Base-by-base conservation (phyloP, 2,329 filamentous ascomycete species). In the Penicillium sp. region DNA sequence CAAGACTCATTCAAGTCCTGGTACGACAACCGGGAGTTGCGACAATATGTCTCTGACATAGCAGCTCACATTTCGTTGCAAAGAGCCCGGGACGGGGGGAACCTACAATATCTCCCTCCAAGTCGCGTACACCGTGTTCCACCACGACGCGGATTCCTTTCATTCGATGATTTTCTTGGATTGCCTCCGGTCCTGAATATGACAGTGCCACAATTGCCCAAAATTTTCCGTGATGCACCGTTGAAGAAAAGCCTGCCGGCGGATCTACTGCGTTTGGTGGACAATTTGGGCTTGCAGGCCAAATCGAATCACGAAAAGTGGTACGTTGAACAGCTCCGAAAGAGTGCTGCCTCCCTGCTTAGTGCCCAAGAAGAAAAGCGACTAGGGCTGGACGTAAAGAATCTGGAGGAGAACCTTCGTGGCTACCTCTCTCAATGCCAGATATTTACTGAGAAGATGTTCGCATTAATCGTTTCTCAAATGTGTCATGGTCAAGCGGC, bases 11-110 rank as follows among this genome's bases (percentile, higher is more conserved):
- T 48, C 17, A 56, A n/a, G 21, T 21, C 21, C 2, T 75, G 73
- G 71, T 70, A 64, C 50, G 58, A 72, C 19, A 76, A 76, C 51
- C 47, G 56, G 9, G 55, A 66, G 5, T 67, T 76, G 30, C 29
- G 56, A 21, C 4, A 59, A 3, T 75, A 75, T 56, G 58, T 76
- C 29, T 5, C 41, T 3, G 38, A 9, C 5, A 26, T 56, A 13
- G 26, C 26, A 11, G 19, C 26, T 19, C 8, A 26, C 26, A n/a
- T 55, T n/a, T 47, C 23, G 5, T 9, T 9, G 19, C 59, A 66
- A 41, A 15, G 45, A n/a, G 48, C 61, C 23, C 54, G 62, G 21
- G 19, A 11, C 46, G 19, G 66, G 15, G 26, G 29, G 15, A 53
- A 59, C 9, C 63, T 61, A 31, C 41, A 38, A 17, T 57, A 13